A percentile compares a stretch with the other conserved stretches of the same genome.
phyloP scores from a whole-genome alignment of 176 grass and related monocot genomes.

The Poa annua region DNA sequence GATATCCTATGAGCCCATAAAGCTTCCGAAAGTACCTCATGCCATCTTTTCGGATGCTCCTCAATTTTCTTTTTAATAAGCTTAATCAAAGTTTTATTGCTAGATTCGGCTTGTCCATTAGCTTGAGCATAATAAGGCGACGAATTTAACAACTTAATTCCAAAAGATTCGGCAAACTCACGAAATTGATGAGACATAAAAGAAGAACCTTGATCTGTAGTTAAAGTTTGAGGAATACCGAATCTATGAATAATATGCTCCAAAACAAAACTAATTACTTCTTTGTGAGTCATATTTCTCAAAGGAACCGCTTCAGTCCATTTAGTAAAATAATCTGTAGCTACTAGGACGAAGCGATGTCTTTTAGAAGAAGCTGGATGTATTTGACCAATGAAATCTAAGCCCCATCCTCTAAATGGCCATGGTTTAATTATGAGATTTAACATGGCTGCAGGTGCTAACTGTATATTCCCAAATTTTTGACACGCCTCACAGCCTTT shows the following conservation, averaged over 20 bases:
- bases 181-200: slow-evolving; percentile 30
- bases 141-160: slow-evolving; percentile 16
- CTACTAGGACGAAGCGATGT: slow-evolving; percentile 1
- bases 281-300: slow-evolving; percentile 6
- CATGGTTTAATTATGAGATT: background rate
- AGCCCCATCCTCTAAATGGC: no score
- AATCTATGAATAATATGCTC: slow-evolving; percentile 7
- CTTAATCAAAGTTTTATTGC: slow-evolving; percentile 19
- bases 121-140: slow-evolving; percentile 20
- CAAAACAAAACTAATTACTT: background rate
- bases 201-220: slow-evolving; percentile 1
- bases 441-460: background rate
- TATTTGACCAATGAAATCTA: slow-evolving; percentile 11
- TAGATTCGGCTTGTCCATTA: slow-evolving; percentile 10
- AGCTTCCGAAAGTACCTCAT: slow-evolving; percentile 24
- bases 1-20: slow-evolving; percentile 38
- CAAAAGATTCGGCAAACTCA: slow-evolving; percentile 17
- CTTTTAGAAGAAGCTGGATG: slow-evolving; percentile 1
- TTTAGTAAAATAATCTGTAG: slow-evolving; percentile 1
- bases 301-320: background rate
- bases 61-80: slow-evolving; percentile 19
- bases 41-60: slow-evolving; percentile 17
- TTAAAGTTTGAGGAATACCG: slow-evolving; percentile 10
- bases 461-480: no score
- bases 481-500: no score